Base-by-base conservation (phyloP, 1,284 basidiomycete genomes). In the Pyrrhoderma lamaoense region DNA sequence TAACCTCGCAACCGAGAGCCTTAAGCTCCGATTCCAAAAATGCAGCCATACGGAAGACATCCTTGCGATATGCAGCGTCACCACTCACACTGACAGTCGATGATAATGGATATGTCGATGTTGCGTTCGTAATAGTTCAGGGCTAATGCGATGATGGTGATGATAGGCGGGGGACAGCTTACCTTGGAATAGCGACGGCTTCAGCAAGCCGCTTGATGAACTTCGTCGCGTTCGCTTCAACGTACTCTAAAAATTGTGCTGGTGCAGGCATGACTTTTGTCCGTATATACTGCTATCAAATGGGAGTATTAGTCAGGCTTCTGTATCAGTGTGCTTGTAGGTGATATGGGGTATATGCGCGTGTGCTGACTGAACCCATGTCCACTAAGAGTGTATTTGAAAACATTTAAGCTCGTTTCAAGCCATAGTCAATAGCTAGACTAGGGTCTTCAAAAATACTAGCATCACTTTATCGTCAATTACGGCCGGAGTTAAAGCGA, bases 151-250 rank as follows among this genome's bases (percentile, higher is more conserved):
- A 31, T 31, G 27, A 31, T 31, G 27, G 27, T 31, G 27, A 48
- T 37, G 27, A 37, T 11, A 43, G 21, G 25, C 18, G 42, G 21
- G 23, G 13, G 22, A 43, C 25, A 31, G 21, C 22, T 57, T 58
- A 90, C 90, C 88, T 90, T 48, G 91, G 89, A 58, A 96, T 95
- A 37, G 82, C 80, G 53, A 96, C 90, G n/a, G 93, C 90, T 42
- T 87, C 76, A 3, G 78, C 73, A 19, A 95, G 80, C 44, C 91
- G 77, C 53, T 82, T 67, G 57, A 97, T 87, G 64, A 93, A 93
- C 39, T 69, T 68, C 51, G 80, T 73, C 51, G 85, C 73, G 61
- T 94, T 82, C 36, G 72, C 67, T 59, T 93, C 82, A 64, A 96
- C 74, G 61, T 77, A 88, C 45, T 72, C 66, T 49, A 77, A 61